phyloP scores from a whole-genome alignment of 2,329 filamentous ascomycete species.

The Plectosphaerella plurivora region DNA sequence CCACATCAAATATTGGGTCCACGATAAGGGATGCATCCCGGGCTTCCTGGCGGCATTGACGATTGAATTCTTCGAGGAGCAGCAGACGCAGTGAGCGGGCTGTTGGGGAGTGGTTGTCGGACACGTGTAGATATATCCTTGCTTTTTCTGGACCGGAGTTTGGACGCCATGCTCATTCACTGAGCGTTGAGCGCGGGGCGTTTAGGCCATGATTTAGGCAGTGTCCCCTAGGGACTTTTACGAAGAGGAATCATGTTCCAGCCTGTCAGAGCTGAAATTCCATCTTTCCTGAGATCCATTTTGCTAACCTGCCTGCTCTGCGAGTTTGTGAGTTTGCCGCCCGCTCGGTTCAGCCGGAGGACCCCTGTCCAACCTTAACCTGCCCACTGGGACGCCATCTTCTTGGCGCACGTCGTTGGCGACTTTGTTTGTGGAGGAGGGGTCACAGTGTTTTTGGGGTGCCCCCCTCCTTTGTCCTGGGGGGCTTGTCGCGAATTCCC shows the following conservation, averaged over 20 bases:
- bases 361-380: neutral
- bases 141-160: neutral
- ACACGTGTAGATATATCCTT: neutral
- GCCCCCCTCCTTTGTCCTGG: no score
- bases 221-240: no score
- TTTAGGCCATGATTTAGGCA: no score
- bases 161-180: no score
- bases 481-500: no score
- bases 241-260: no score
- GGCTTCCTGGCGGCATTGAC: slow-evolving; percentile 90
- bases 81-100: slow-evolving; percentile 17
- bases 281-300: no score
- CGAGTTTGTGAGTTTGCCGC: no score
- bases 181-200: no score
- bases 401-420: neutral
- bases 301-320: no score
- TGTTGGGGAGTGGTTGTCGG: neutral
- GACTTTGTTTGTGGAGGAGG: neutral
- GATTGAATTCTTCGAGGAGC: slow-evolving; percentile 85
- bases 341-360: neutral
- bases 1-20: slow-evolving; percentile 92
- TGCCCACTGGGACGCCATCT: neutral
- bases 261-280: no score
- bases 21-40: slow-evolving; percentile 88
- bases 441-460: no score